Base-by-base conservation (phyloP, 331 rosid species). In the Malus hybrid region DNA sequence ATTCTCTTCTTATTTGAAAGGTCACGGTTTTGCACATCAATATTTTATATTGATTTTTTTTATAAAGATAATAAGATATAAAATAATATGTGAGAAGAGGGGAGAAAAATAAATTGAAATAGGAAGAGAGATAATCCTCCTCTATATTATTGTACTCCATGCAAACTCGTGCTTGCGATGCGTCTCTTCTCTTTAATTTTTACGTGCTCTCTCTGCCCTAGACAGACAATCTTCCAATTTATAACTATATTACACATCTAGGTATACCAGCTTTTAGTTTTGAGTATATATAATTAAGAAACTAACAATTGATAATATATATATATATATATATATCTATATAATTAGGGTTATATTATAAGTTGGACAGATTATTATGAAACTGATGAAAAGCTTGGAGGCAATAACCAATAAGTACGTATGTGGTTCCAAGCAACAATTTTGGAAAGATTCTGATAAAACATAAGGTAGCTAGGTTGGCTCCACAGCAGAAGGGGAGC, bases 401-500 rank as follows among this genome's bases (percentile, higher is more conserved):
- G 46, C 46, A 42, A 42, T 36, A 36, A 8, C 44, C 44, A 36
- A 36, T 42, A 42, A 14, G 27, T 60, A 64, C 31, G 68, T 31
- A 64, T 64, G 68, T 31, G 42, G 42, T 28, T 62, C 64, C 71
- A 83, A 83, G 81, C 81, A 84, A 86, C 83, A 78, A 62, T 83
- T 82, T 70, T 82, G 32, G 71, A 80, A 91, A 88, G 90, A 90
- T 89, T 89, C 88, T 48, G 69, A 60, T n/a, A 10, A 27, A 61
- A 75, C 84, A 83, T 80, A 83, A 75, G 70, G 75, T 60, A 73
- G 77, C 65, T 76, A 80, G 54, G 71, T 82, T 48, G 85, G 85
- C 83, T 77, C 87, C 84, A 85, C 89, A 76, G 84, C 85, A 67
- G 83, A 87, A 87, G 75, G 72, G 77, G 77, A 65, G 82, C 80